phyloP scores from a whole-genome alignment of 805 yeast genomes.

The Teunomyces pallodes region DNA sequence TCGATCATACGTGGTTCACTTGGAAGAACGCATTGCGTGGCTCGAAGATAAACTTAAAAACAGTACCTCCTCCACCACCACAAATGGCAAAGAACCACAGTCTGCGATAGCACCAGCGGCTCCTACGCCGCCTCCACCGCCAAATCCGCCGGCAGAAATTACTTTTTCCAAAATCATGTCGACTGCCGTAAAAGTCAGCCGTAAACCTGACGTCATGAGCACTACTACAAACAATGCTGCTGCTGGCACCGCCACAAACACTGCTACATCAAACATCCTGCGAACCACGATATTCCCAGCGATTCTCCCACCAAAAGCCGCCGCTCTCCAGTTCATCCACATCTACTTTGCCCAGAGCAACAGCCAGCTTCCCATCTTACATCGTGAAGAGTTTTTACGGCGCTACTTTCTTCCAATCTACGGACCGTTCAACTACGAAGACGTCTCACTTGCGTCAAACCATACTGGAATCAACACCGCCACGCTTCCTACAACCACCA shows the following conservation, averaged over 20 bases:
- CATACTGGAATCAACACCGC: slow-evolving; percentile 45
- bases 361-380: slow-evolving; percentile 79
- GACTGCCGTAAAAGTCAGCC: slow-evolving; percentile 66
- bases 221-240: no score
- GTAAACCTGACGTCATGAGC: slow-evolving; percentile 8
- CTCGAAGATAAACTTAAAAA: slow-evolving; percentile 49
- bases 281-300: slow-evolving; percentile 36
- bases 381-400: slow-evolving; percentile 71
- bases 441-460: slow-evolving; percentile 57
- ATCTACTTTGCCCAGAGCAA: slow-evolving; percentile 77
- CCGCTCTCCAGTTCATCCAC: slow-evolving; percentile 64
- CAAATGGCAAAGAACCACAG: not conserved
- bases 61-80: slow-evolving; percentile 17
- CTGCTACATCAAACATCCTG: slow-evolving; percentile 13
- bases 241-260: slow-evolving; percentile 11
- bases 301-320: slow-evolving; percentile 62
- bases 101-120: not conserved
- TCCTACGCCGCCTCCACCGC: not conserved
- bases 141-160: slow-evolving; percentile 39
- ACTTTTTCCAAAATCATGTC: slow-evolving; percentile 69
- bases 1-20: slow-evolving; percentile 67
- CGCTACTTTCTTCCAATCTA: slow-evolving; percentile 75
- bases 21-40: slow-evolving; percentile 63
- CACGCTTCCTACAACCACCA: not conserved
- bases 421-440: slow-evolving; percentile 55